Base-by-base conservation (phyloP, 2,329 filamentous ascomycete species). In the Ilyonectria sp. region DNA sequence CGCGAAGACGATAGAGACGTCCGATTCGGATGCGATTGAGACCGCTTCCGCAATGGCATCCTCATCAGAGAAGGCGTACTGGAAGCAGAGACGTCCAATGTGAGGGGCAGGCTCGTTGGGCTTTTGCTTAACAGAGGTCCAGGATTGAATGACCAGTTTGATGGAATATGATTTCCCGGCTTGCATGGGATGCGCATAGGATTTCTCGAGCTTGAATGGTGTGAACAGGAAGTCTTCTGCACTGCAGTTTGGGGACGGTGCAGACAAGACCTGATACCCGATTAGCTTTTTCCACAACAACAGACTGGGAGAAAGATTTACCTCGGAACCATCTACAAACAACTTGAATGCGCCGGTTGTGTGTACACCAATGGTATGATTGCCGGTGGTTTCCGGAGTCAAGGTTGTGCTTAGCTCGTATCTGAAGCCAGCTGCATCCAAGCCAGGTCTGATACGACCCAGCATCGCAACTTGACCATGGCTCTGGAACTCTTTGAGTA, bases 191-290 rank as follows among this genome's bases (percentile, higher is more conserved):
- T 67, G 21, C 13, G 63, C 11, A 11, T 58, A 29, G 3, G 43
- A 37, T 21, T 56, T 58, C 43, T 69, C 67, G 1, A 67, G 19
- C 23, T 53, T 40, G 9, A 17, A 37, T 6, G 52, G 62, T 8
- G 67, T 61, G 35, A 69, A 69, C 13, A 69, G 31, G 19, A 69
- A 67, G 11, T 69, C 58, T 19, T 69, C 67, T 3, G 63, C 66
- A 13, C 44, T 58, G n/a, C 65, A 29, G 13, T 58, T 54, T 15
- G 29, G 21, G 17, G 26, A 60, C 11, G 37, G 33, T 11, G 50
- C 61, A 21, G 61, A 54, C 6, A 68, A 50, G 2, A 68, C 62
- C 49, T 68, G 35, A 4, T 11, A 33, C 8, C 8, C 31, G 31
- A 33, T 33, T 33, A 33, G 31, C 31, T 33, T 33, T 11, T 33